A percentile compares a stretch with the other conserved stretches of the same genome.
Conservation (phyloP, 225 moss, liverwort and hornwort species). For the Pseudoscleropodium purum region DNA sequence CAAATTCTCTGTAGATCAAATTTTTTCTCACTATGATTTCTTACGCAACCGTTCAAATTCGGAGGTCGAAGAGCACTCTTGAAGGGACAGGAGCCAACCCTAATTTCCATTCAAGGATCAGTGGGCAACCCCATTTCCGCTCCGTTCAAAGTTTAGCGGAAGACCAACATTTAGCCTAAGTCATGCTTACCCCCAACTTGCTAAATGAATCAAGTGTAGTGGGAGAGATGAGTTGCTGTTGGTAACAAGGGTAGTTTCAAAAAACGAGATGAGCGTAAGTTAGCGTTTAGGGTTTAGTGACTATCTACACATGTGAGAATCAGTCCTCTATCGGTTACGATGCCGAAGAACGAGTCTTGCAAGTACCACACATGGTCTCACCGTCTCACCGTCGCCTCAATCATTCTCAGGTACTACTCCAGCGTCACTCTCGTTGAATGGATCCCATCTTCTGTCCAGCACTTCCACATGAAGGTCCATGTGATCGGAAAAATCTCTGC, state of each 20-base stretch:
- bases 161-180: not conserved
- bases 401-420: not conserved
- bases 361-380: not conserved
- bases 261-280: not conserved
- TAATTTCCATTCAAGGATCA: not conserved
- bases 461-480: not conserved
- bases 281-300: not conserved
- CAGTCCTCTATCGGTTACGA: not conserved
- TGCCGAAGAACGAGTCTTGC: not conserved
- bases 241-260: not conserved
- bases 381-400: not conserved
- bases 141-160: not conserved
- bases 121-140: not conserved
- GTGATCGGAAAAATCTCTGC: not conserved
- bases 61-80: not conserved
- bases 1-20: no score
- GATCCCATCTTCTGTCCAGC: not conserved
- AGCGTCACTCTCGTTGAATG: not conserved
- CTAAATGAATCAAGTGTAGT: not conserved
- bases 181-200: not conserved
- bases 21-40: not conserved
- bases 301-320: not conserved
- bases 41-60: not conserved
- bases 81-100: not conserved
- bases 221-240: not conserved